phyloP scores from a whole-genome alignment of 1,284 basidiomycete species.

The Puccinia sorghi region DNA sequence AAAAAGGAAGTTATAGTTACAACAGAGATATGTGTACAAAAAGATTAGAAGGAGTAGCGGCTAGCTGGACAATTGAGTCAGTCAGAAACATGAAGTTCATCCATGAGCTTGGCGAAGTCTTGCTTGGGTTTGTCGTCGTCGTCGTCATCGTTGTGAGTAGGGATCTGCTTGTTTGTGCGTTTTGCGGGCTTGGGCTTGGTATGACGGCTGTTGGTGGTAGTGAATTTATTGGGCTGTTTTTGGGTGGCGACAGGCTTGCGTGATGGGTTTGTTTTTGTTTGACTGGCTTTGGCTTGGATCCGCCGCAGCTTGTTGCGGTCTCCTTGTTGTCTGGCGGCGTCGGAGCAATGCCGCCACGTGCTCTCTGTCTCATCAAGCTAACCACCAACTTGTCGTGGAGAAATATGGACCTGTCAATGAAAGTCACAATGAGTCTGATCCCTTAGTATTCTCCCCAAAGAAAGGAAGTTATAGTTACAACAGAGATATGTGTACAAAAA shows the following conservation, averaged over 20 bases:
- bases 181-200: background rate
- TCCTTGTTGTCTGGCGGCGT: background rate
- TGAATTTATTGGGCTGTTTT: background rate
- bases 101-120: slow-evolving; percentile 33
- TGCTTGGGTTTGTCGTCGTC: slow-evolving; percentile 24
- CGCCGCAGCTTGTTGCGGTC: background rate
- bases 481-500: background rate
- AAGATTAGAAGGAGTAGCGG: background rate
- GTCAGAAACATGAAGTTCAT: slow-evolving; percentile 29
- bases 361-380: too few species aligned
- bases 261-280: background rate
- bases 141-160: background rate
- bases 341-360: background rate
- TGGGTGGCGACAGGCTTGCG: background rate
- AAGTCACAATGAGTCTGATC: too few species aligned
- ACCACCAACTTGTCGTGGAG: too few species aligned
- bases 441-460: too few species aligned
- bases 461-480: too few species aligned
- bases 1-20: too few species aligned
- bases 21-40: background rate
- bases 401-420: too few species aligned
- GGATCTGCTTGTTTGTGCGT: background rate
- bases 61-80: background rate
- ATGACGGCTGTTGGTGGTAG: background rate
- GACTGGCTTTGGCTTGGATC: background rate